A percentile compares a stretch with the other conserved stretches of the same genome.
Conservation (phyloP, 305 asterid species). For the Plantago coronopus region DNA sequence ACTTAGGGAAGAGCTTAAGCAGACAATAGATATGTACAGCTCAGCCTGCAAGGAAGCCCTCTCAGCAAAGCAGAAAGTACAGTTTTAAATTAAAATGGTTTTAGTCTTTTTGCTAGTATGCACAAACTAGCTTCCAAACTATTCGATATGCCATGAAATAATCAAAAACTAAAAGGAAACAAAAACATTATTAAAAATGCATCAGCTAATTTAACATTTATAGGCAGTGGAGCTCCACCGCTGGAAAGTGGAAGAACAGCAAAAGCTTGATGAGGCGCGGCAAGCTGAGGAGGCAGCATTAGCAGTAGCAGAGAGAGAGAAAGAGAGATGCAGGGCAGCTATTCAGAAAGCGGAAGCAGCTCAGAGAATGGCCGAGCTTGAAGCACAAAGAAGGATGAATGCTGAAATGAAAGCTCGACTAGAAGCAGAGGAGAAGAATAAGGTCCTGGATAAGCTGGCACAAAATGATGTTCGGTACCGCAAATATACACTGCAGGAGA, state of each 20-base stretch:
- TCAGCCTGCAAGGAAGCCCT: conserved; percentile 91
- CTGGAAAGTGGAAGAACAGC: conserved; percentile 74
- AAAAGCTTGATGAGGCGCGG: conserved; percentile 63
- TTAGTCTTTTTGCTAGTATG: background rate
- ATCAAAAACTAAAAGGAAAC: background rate
- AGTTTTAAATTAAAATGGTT: background rate
- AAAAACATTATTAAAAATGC: background rate
- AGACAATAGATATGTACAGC: conserved; percentile 93
- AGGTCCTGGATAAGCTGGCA: conserved; percentile 51
- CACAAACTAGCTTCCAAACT: too few species aligned
- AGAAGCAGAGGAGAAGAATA: conserved; percentile 73
- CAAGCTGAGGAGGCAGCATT: conserved; percentile 75
- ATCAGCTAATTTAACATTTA: background rate
- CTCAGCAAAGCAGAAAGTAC: conserved; percentile 73
- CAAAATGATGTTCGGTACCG: conserved; percentile 61
- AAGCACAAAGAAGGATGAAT: conserved; percentile 59
- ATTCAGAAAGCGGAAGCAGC: conserved; percentile 84
- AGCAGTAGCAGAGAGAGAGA: conserved; percentile 70
- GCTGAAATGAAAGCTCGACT: conserved; percentile 66
- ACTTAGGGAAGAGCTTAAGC: conserved; percentile 84
- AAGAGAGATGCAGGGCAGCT: conserved; percentile 70
- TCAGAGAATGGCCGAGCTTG: conserved; percentile 75
- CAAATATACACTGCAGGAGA: conserved; percentile 61
- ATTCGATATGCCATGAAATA: background rate
- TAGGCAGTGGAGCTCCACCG: conserved; percentile 79